Conservation (phyloP, 352 stramenopile species). For the Phytopythium delawarense region DNA sequence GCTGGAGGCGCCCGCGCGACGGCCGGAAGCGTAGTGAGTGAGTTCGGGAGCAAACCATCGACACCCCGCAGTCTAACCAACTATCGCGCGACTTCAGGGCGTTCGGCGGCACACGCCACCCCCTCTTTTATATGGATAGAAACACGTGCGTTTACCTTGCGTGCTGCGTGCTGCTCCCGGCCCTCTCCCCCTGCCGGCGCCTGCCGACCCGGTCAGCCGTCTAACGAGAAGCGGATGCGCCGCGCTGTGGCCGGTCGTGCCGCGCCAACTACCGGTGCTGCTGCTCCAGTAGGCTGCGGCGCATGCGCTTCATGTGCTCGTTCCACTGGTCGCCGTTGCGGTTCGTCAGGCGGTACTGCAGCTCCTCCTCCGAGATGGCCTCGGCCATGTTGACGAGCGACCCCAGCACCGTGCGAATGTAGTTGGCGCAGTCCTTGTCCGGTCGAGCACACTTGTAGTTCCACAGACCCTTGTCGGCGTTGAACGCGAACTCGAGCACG, state of each 20-base stretch:
- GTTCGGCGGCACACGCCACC: neutral
- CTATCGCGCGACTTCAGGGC: neutral
- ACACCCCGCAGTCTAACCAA: neutral
- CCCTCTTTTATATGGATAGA: conserved; percentile 9
- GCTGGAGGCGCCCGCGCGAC: neutral
- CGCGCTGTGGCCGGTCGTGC: neutral
- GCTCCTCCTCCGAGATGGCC: conserved; percentile 87
- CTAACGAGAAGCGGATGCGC: neutral
- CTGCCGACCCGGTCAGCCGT: neutral
- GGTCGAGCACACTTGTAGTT: conserved; percentile 87
- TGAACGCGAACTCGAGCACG: conserved; percentile 86
- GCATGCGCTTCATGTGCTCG: conserved; percentile 79
- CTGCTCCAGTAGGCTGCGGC: conserved; percentile 56
- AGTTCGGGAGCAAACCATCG: neutral
- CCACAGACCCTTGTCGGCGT: conserved; percentile 85
- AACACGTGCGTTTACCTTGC: conserved; percentile 4
- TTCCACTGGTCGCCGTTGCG: conserved; percentile 75
- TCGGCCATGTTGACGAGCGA: conserved; percentile 91
- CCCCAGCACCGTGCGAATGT: conserved; percentile 87
- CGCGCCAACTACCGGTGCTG: conserved; percentile 28
- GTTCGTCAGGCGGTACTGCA: conserved; percentile 84
- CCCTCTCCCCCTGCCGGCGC: neutral
- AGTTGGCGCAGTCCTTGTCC: conserved; percentile 89
- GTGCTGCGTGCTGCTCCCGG: neutral
- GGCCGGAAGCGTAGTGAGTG: neutral